phyloP scores from a whole-genome alignment of 1,284 basidiomycete genomes.

The Peniophora sp. region DNA sequence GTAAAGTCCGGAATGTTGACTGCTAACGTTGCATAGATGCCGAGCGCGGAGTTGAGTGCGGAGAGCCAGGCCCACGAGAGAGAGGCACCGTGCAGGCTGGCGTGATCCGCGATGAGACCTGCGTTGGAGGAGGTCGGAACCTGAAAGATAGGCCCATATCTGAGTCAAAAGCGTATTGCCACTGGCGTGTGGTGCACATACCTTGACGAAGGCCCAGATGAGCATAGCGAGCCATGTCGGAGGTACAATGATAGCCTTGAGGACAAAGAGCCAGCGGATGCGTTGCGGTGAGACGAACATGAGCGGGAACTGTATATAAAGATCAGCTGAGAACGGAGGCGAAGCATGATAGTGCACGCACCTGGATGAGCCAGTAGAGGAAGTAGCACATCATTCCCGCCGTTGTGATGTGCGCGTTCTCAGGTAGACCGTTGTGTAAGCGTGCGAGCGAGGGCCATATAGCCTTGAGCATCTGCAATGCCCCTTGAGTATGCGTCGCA shows the following conservation, averaged over 20 bases:
- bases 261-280: constrained; percentile 66
- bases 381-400: constrained; percentile 68
- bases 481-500: not conserved
- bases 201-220: constrained; percentile 65
- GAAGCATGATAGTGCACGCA: no score
- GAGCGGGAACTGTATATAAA: constrained; percentile 46
- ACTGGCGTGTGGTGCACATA: no score
- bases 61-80: constrained; percentile 70
- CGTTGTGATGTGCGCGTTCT: constrained; percentile 55
- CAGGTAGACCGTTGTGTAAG: constrained; percentile 57
- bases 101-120: constrained; percentile 40
- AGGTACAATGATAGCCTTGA: constrained; percentile 61
- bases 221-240: constrained; percentile 63
- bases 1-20: constrained; percentile 76
- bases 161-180: no score
- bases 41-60: constrained; percentile 61
- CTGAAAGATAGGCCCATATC: no score
- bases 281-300: constrained; percentile 70
- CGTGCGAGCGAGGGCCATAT: constrained; percentile 68
- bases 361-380: constrained; percentile 60
- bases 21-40: constrained; percentile 54
- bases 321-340: no score
- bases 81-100: constrained; percentile 38
- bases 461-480: constrained; percentile 57
- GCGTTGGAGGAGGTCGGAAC: constrained; percentile 44